Evolutionary conservation across 1,139 yeast species (phyloP).

Genomic region (Kurtzmaniella natalensis): DNA sequence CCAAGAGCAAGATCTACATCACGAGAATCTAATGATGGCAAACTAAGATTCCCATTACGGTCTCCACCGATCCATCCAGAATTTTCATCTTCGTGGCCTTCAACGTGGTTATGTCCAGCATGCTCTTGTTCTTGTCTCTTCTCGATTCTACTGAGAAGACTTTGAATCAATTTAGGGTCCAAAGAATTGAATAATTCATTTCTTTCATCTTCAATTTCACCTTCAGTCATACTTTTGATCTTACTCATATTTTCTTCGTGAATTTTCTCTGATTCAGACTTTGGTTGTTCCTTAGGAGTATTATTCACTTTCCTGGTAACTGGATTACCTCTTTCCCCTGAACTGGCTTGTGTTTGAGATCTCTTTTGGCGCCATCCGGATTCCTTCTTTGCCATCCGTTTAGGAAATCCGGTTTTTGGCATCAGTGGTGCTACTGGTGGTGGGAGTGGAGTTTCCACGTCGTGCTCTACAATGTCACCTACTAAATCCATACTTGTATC

Average conservation of each 20-base stretch:
- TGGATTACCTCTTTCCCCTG: background rate
- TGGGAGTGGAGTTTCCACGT: constrained; percentile 34
- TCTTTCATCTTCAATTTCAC: constrained; percentile 61
- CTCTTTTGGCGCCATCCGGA: constrained; percentile 21
- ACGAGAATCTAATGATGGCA: constrained; percentile 22
- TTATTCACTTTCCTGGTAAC: too few relatives aligned
- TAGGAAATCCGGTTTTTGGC: constrained; percentile 41
- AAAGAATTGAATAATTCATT: constrained; percentile 62
- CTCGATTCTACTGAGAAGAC: constrained; percentile 44
- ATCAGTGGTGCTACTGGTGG: constrained; percentile 20
- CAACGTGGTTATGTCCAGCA: constrained; percentile 46
- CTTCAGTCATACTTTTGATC: constrained; percentile 59
- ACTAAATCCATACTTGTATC: constrained; percentile 63
- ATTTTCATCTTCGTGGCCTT: constrained; percentile 45
- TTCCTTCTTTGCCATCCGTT: constrained; percentile 19
- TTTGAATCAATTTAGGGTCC: constrained; percentile 65
- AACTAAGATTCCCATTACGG: constrained; percentile 22
- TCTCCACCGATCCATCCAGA: constrained; percentile 69
- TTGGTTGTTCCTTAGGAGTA: background rate
- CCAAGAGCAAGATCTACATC: constrained; percentile 42
- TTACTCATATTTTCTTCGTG: constrained; percentile 70
- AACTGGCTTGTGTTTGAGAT: constrained; percentile 2
- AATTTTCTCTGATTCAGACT: constrained; percentile 64
- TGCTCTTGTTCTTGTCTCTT: constrained; percentile 21
- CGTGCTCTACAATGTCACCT: constrained; percentile 75